Evolutionary conservation across 2,329 filamentous ascomycete species (phyloP).

Genomic region (Teratosphaeria nubilosa): DNA sequence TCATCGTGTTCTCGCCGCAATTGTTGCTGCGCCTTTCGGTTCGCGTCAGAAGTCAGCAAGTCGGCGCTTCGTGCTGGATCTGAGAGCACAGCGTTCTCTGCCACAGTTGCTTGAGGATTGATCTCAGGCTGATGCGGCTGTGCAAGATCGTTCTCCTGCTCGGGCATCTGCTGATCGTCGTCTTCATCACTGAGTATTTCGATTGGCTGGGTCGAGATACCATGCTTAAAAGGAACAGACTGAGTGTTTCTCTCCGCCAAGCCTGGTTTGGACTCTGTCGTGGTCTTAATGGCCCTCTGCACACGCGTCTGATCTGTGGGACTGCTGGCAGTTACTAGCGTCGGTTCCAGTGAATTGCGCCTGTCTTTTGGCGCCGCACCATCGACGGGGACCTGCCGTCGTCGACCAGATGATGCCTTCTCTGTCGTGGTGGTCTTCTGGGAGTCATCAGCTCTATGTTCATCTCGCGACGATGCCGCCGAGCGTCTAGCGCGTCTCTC

Average conservation of each 20-base stretch:
- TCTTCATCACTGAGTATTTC: background rate
- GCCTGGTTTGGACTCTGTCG: background rate
- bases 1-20: slow-evolving; percentile 6
- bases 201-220: background rate
- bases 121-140: too few species aligned
- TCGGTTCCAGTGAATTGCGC: background rate
- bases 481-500: background rate
- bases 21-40: slow-evolving; percentile 14
- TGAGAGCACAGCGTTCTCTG: too few species aligned
- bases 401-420: background rate
- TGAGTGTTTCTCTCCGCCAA: background rate
- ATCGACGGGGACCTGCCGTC: background rate
- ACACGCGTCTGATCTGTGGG: background rate
- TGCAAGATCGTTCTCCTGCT: background rate
- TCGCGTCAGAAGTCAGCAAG: slow-evolving; percentile 14
- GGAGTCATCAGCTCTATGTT: background rate
- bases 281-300: background rate
- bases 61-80: background rate
- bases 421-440: background rate
- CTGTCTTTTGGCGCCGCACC: background rate
- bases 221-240: background rate
- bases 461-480: background rate
- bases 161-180: background rate
- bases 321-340: background rate
- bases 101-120: too few species aligned